Base-by-base conservation (phyloP, 768 basidiomycete genomes). In the Mrakia blollopis region DNA sequence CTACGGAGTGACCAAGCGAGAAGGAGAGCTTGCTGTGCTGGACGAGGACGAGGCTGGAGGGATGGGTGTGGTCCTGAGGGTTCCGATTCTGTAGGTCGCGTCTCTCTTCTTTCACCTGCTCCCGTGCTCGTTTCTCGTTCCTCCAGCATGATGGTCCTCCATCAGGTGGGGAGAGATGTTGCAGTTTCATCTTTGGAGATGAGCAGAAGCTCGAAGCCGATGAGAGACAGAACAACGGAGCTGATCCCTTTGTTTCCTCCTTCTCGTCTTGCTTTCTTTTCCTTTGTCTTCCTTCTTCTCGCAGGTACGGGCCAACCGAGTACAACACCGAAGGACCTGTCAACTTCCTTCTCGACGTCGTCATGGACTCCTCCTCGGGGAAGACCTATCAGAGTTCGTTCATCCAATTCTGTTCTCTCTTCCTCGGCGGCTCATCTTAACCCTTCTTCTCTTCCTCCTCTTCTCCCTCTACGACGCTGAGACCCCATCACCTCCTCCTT, bases 311-410 rank as follows among this genome's bases (percentile, higher is more conserved):
- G 0, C 90, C 92, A 5, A 88, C 91, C 2, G 89, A 89, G 32
- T 89, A 89, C 78, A 94, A 95, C 81, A 87, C 90, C 5, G 96
- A 98, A 81, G 89, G 90, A 6, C 95, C 96, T 0, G 87, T 98
- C 79, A 98, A 98, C 82, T 86, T 93, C 73, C 87, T 99, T 9
- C 83, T 94, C 39, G 94, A 97, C 82, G 86, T 96, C 47, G 92
- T 97, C 0, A 86, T 89, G 78, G 92, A 95, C 81, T 18, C 16
- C 16, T 92, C 91, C 80, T 91, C 91, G 8, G 92, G 92, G 3
- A 94, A 94, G 84, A 85, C 85, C 50, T 94, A 94, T 86, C 93
- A 90, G 83, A 98, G 80, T 80, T 65, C 32, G 79, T 54, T 7
- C 47, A n/a, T 30, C 25, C 44, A 8, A 18, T 21, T 14, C 47